Conservation (phyloP, 176 grass and related monocot genomes). For the Puccinellia tenuiflora region DNA sequence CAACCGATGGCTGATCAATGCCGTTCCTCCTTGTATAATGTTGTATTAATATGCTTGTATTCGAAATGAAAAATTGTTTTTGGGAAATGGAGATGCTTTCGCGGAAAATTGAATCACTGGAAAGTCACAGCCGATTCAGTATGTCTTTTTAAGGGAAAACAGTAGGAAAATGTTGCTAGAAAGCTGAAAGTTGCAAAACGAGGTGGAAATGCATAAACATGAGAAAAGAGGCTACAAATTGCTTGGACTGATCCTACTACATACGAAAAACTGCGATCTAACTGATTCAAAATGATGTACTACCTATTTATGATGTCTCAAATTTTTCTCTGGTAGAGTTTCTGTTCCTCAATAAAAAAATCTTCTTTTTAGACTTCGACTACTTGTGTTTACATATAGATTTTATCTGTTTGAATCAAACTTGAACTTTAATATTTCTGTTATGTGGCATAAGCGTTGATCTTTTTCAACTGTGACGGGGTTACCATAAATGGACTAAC, state of each 20-base stretch:
- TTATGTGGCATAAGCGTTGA: not conserved
- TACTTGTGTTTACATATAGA: not conserved
- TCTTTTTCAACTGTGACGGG: not conserved
- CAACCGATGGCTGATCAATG: not conserved
- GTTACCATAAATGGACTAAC: not conserved
- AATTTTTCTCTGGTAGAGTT: not conserved
- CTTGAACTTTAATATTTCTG: not conserved
- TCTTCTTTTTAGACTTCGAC: not conserved
- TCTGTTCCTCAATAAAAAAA: not conserved
- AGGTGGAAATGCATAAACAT: not conserved
- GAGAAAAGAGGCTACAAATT: not conserved
- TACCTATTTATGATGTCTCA: not conserved
- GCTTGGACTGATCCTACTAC: not conserved
- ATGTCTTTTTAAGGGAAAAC: not conserved
- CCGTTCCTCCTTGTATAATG: not conserved
- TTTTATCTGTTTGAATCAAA: constrained; percentile 11
- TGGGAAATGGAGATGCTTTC: not conserved
- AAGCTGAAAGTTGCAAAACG: not conserved
- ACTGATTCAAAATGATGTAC: not conserved
- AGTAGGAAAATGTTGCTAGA: not conserved
- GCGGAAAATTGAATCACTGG: not conserved
- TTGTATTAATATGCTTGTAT: not conserved
- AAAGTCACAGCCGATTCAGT: not conserved
- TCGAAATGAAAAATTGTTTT: not conserved
- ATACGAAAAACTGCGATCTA: not conserved